Evolutionary conservation across 345 rosid genomes (phyloP), one percentile per base, ranked within the genome.

Genomic region (Eucalyptus dawsonii): DNA sequence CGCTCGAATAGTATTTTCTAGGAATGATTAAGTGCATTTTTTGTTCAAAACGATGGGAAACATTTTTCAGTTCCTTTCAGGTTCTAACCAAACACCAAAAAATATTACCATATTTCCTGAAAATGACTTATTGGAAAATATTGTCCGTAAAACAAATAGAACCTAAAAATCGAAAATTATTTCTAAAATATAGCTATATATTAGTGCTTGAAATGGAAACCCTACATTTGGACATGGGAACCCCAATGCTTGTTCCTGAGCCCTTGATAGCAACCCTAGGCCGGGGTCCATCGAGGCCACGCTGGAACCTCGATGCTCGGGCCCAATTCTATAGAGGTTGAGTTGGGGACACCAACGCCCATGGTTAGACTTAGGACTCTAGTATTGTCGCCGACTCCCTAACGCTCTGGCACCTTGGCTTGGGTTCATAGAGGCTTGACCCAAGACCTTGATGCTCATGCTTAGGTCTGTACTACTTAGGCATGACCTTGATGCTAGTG

Each of bases 301-400:
- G 62, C 62, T 56, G 0, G 29, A 24, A 56, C 6, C 62, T 0
- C 29, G 0, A 56, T 56, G 29, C 62, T 22, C 11, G 0, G 1
- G 27, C 62, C 12, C 12, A 9, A 0, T 56, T 17, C 13, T 10
- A 22, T 9, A 24, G 12, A 24, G 2, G 29, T 56, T 56, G 29
- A 29, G 62, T 24, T 56, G 27, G 14, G 62, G 13, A 56, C 29
- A 22, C 27, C 27, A 24, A 56, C 0, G 3, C 62, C 0, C 5
- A 0, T 56, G 62, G 62, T 24, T 0, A 56, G 0, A 24, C 62
- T 9, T 56, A 56, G 11, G 27, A 56, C 62, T 56, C 13, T 56
- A 56, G 13, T 24, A 56, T 1, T 56, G 0, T 24, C 0, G 3
- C 3, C 3, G 0, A 56, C 27, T 24, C 12, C 13, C 6, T 24